Base-by-base conservation (phyloP, 768 basidiomycete species). In the Lactarius psammicola region DNA sequence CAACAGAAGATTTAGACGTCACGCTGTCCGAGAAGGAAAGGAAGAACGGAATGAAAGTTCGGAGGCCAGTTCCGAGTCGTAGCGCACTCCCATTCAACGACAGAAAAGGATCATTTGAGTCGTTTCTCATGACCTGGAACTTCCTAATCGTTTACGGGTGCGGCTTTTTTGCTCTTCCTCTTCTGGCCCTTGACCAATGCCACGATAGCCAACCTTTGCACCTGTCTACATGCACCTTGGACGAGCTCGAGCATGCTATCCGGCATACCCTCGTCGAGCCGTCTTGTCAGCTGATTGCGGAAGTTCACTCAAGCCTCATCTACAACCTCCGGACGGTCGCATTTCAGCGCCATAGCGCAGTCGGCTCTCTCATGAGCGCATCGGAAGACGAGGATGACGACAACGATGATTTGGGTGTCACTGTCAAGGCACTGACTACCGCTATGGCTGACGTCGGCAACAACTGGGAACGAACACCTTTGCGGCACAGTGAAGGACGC, bases 111-210 rank as follows among this genome's bases (percentile, higher is more conserved):
- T 78, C 82, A 15, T 96, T 97, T 68, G 95, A 98, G 74, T 79
- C 82, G 10, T 94, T 98, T 75, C 77, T 98, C 34, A 89, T 92
- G 88, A 80, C 86, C 10, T 99, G 95, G n/a, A 95, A 93, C 76
- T 96, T 96, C 76, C 76, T 98, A 62, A 89, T 92, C 60, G 89
- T 94, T 60, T 95, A 95, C 76, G 94, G 95, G 97, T 97, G 74
- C 71, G 61, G 9, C 10, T 40, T 62, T 23, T 56, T 23, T 28
- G 26, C 18, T 7, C 44, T 28, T 64, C 38, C 28, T 55, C 30
- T 31, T 31, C 23, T 36, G 56, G 55, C 13, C 49, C 33, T 44
- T 61, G 33, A 30, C 54, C 26, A 55, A 49, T 28, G 2, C 28
- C 20, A 53, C 30, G 28, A 49, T 36, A 49, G 96, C 6, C 88